These are phyloP conservation scores for Viola pubescens DNA, from an alignment of 441 rosid genomes.

Conservation along the genomic window DNA sequence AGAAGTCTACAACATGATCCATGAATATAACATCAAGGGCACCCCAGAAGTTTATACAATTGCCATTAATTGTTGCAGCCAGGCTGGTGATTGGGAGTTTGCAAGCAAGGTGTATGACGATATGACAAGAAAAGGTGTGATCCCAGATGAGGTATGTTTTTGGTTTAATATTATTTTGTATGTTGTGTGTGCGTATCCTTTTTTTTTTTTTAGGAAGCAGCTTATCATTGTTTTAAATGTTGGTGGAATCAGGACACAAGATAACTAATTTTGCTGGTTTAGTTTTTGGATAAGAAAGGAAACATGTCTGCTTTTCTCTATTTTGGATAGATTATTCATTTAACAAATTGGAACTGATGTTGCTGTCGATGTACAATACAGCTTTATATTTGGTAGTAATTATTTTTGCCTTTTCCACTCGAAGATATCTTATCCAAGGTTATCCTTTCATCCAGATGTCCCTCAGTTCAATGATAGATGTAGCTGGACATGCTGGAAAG, in stretches of 20 bases:
- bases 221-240: not conserved
- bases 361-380: too few relatives aligned
- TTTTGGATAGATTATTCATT: not conserved
- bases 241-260: not conserved
- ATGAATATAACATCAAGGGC: conserved; percentile 62
- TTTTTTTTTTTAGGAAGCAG: not conserved
- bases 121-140: conserved; percentile 63
- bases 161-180: not conserved
- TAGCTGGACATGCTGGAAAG: conserved; percentile 79
- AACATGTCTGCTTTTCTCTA: not conserved
- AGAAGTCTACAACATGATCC: conserved; percentile 75
- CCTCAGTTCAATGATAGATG: conserved; percentile 79
- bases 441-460: conserved; percentile 49
- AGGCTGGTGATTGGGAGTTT: conserved; percentile 84
- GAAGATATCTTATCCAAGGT: conserved; percentile 10
- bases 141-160: conserved; percentile 71
- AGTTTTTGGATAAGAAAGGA: not conserved
- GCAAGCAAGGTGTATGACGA: conserved; percentile 58
- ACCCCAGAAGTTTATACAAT: conserved; percentile 92
- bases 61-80: conserved; percentile 68
- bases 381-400: too few relatives aligned
- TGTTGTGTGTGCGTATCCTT: not conserved
- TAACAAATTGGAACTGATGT: too few relatives aligned
- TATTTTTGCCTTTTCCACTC: not conserved
- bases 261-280: not conserved